Evolutionary conservation across 805 yeast genomes (phyloP).

Genomic region (Saccharomycopsis synnaedendra): DNA sequence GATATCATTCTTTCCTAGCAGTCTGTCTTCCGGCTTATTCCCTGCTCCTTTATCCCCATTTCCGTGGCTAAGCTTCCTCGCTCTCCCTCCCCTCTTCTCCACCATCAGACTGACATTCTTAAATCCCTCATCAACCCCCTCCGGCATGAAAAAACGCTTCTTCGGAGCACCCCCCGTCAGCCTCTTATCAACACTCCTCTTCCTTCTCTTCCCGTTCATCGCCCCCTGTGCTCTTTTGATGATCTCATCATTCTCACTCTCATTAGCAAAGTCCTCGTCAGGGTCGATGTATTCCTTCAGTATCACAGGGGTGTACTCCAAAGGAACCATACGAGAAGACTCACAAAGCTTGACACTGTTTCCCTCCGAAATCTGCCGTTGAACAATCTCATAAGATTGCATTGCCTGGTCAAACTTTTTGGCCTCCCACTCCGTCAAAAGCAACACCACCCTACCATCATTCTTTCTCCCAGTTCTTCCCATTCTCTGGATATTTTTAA

Average conservation of each 20-base stretch:
- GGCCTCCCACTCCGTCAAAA: slow-evolving; percentile 71
- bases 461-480: slow-evolving; percentile 97
- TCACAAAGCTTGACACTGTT: slow-evolving; percentile 31
- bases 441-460: slow-evolving; percentile 68
- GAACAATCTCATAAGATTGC: slow-evolving; percentile 73
- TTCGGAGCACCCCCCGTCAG: slow-evolving; percentile 1
- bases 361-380: slow-evolving; percentile 48
- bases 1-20: not conserved
- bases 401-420: slow-evolving; percentile 72
- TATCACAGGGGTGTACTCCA: slow-evolving; percentile 40
- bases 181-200: slow-evolving; percentile 16
- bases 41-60: not conserved
- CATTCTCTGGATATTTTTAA: slow-evolving; percentile 89
- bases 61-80: not conserved
- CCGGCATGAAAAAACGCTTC: slow-evolving; percentile 63
- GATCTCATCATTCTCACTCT: slow-evolving; percentile 53
- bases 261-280: slow-evolving; percentile 56
- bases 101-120: slow-evolving; percentile 39
- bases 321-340: slow-evolving; percentile 64
- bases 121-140: slow-evolving; percentile 57
- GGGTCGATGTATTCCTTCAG: slow-evolving; percentile 46
- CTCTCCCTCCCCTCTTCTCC: slow-evolving; percentile 18
- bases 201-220: slow-evolving; percentile 32
- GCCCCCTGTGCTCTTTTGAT: slow-evolving; percentile 56
- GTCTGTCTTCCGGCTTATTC: not conserved